These are phyloP conservation scores for Suaeda aralocaspica DNA, from an alignment of 148 eudicot genomes.

Conservation along the genomic window DNA sequence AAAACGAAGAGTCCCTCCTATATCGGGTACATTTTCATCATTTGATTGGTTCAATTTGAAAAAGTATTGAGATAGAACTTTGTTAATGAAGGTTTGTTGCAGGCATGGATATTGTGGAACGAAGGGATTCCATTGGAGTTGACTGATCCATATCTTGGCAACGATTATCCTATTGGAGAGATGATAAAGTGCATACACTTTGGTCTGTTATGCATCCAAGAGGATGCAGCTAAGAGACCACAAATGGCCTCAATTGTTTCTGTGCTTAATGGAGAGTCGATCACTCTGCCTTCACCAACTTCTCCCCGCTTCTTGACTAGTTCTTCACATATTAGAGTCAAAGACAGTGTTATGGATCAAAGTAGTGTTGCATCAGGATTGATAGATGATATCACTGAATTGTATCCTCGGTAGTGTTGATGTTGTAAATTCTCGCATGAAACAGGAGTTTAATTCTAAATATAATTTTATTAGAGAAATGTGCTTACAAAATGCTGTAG, in stretches of 20 bases:
- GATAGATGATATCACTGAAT: neutral
- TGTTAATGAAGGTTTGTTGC: neutral
- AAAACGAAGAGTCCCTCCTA: constrained; percentile 17
- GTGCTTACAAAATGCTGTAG: too few relatives aligned
- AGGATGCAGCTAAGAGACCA: constrained; percentile 25
- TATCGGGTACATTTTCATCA: constrained; percentile 3
- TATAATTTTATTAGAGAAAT: too few relatives aligned
- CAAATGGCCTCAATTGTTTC: constrained; percentile 22
- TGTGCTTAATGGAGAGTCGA: constrained; percentile 16
- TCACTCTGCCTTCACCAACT: constrained; percentile 21
- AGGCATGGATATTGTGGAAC: constrained; percentile 40
- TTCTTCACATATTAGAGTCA: neutral
- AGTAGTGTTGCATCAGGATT: neutral
- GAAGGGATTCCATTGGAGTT: constrained; percentile 7
- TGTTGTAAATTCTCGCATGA: too few relatives aligned
- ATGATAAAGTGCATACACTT: constrained; percentile 26
- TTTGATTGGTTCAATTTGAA: too few relatives aligned
- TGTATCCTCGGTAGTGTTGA: constrained; percentile 7
- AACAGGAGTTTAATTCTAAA: too few relatives aligned
- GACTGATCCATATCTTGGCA: constrained; percentile 9
- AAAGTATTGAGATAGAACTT: neutral
- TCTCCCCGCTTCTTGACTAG: neutral
- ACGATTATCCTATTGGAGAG: constrained; percentile 15
- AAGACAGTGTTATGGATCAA: neutral
- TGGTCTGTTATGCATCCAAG: constrained; percentile 34